These are phyloP conservation scores for Fraxinus sp. DNA, from an alignment of 305 asterid genomes.

Conservation along the genomic window DNA sequence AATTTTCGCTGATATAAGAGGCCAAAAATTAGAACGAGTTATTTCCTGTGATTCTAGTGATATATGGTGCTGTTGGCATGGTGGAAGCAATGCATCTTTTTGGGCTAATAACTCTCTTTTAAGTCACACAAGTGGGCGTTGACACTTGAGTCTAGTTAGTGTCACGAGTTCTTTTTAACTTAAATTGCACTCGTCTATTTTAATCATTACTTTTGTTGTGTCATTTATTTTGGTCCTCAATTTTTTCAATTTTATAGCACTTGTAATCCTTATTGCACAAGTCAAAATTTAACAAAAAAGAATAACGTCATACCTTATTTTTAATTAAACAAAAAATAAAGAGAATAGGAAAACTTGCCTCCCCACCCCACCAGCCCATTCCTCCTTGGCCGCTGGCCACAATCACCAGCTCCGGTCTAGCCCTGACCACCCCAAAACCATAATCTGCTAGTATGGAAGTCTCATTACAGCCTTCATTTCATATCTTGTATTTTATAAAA, in stretches of 20 bases:
- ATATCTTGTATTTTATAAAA: constrained; percentile 66
- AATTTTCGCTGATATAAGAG: neutral
- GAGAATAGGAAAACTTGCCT: neutral
- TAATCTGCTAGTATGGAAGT: constrained; percentile 37
- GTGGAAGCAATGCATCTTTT: neutral
- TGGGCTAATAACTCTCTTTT: neutral
- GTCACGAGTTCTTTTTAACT: neutral
- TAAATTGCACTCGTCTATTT: neutral
- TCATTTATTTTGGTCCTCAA: neutral
- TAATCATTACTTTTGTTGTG: neutral
- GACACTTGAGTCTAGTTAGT: neutral
- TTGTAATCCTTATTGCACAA: too few relatives aligned
- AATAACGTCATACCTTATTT: neutral
- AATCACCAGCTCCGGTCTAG: neutral
- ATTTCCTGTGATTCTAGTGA: neutral
- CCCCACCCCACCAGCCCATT: neutral
- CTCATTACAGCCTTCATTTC: constrained; percentile 69
- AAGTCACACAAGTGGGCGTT: neutral
- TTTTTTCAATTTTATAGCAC: neutral
- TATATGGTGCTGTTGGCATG: neutral
- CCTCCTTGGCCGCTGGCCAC: neutral
- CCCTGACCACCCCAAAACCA: neutral
- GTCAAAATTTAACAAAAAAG: neutral
- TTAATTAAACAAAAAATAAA: neutral
- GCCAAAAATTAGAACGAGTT: neutral